Conservation (phyloP, 2,329 filamentous ascomycete species). For the Aspergillus uvarum region DNA sequence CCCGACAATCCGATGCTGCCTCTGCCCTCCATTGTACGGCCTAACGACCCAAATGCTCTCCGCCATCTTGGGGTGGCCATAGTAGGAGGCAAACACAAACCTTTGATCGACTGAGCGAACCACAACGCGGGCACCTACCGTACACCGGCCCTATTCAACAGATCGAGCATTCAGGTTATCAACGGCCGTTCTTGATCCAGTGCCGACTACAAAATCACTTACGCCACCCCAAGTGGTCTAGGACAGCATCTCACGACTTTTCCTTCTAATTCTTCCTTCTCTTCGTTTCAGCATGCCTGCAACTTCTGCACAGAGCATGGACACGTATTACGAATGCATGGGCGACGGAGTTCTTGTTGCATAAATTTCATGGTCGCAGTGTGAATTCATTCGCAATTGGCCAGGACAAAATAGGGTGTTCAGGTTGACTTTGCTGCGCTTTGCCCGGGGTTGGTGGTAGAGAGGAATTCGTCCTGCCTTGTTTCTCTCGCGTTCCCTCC, state of each 20-base stretch:
- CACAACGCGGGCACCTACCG: too few species aligned
- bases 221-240: background rate
- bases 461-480: conserved; percentile 1
- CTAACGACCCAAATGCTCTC: conserved; percentile 67
- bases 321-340: conserved; percentile 40
- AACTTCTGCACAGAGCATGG: conserved; percentile 17
- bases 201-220: background rate
- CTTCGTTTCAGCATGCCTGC: conserved; percentile 16
- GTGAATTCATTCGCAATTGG: conserved; percentile 22
- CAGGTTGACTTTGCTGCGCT: conserved; percentile 16
- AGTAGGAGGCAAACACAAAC: conserved; percentile 62
- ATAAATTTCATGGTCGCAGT: conserved; percentile 27
- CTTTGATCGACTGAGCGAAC: conserved; percentile 61
- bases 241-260: background rate
- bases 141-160: background rate
- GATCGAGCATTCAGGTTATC: background rate
- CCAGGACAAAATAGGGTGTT: conserved; percentile 23
- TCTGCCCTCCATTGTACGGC: conserved; percentile 75
- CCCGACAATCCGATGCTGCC: conserved; percentile 92
- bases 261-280: background rate
- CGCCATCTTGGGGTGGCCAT: conserved; percentile 61
- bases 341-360: conserved; percentile 35
- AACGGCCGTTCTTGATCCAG: background rate
- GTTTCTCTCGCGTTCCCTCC: background rate
- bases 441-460: conserved; percentile 7